A percentile compares a stretch with the other conserved stretches of the same genome.
phyloP scores from a whole-genome alignment of 2,329 filamentous ascomycete genomes.

The Acrodontium crateriforme region DNA sequence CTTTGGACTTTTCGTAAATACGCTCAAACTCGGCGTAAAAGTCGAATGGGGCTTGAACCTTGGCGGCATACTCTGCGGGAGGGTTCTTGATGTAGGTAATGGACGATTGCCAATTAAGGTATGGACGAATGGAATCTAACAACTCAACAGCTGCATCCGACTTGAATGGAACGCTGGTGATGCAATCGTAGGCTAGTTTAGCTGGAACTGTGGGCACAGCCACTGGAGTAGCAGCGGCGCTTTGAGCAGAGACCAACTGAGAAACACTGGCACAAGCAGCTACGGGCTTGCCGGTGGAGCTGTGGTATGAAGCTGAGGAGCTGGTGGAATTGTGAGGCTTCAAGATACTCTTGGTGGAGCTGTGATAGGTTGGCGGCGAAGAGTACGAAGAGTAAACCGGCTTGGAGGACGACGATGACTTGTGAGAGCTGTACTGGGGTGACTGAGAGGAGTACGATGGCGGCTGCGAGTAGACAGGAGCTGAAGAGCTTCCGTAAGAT shows the following conservation, averaged over 20 bases:
- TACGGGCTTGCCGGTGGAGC: not conserved
- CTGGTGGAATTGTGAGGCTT: too few relatives aligned
- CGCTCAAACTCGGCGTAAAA: conserved; percentile 25
- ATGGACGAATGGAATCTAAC: conserved; percentile 30
- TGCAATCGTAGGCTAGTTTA: conserved; percentile 31
- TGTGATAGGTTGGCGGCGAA: too few relatives aligned
- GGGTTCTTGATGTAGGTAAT: conserved; percentile 32
- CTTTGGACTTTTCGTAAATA: conserved; percentile 26
- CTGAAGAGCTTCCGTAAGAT: too few relatives aligned
- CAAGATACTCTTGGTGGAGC: too few relatives aligned
- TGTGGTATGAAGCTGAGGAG: not conserved
- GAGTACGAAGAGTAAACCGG: too few relatives aligned
- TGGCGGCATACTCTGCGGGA: conserved; percentile 31
- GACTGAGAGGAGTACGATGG: too few relatives aligned
- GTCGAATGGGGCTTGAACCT: conserved; percentile 31
- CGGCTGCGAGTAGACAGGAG: too few relatives aligned
- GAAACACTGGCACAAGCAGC: conserved; percentile 16
- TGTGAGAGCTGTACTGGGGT: too few relatives aligned
- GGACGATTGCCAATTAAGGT: conserved; percentile 34
- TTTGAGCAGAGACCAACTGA: conserved; percentile 10
- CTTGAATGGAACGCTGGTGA: conserved; percentile 33
- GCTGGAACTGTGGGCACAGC: conserved; percentile 29
- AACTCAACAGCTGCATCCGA: conserved; percentile 25
- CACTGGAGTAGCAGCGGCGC: conserved; percentile 10
- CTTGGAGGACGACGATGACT: too few relatives aligned